Base-by-base conservation (phyloP, 2,329 filamentous ascomycete genomes). In the Magnaporthiopsis rhizophila region DNA sequence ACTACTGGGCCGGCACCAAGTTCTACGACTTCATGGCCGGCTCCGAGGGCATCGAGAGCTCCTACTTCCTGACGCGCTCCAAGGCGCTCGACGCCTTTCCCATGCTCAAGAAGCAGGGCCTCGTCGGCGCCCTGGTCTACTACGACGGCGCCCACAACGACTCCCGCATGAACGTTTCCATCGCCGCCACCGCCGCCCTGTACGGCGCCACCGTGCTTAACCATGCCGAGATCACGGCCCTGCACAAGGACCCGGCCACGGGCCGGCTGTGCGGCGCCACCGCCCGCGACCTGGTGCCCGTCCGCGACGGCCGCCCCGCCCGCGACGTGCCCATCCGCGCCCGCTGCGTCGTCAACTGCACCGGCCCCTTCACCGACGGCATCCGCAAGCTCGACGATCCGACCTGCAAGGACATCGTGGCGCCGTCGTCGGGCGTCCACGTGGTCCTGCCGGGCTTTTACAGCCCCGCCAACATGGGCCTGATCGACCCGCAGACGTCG, bases 121-220 rank as follows among this genome's bases (percentile, higher is more conserved):
- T 94, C 21, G 83, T 92, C 63, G 90, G 91, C 68, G 90, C 90
- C 45, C 79, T 94, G 71, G 90, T 94, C 53, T 95, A 95, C 81
- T 94, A 94, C 73, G 89, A 95, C 77, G 90, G 90, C 67, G 90
- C 90, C 65, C 91, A 94, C 79, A 94, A 95, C 73, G 90, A 95
- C 74, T 92, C 90, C 32, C 86, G 90, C 67, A 95, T 94, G 90
- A 94, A 94, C 74, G 87, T 93, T 59, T 91, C 89, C 12, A 82
- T 95, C 61, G 90, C 89, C 28, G 87, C 92, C 80, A 94, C 90
- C 9, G 90, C 90, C 64, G 87, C 89, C 11, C 81, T 93, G 50
- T 93, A 93, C 73, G 91, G 91, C 65, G 87, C 88, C 60, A 94
- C 89, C 18, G 83, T 94, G 30, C 86, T 92, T 66, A 94, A 92